Evolutionary conservation across 2,329 filamentous ascomycete genomes (phyloP).

Genomic region (Fusarium caatingaense): DNA sequence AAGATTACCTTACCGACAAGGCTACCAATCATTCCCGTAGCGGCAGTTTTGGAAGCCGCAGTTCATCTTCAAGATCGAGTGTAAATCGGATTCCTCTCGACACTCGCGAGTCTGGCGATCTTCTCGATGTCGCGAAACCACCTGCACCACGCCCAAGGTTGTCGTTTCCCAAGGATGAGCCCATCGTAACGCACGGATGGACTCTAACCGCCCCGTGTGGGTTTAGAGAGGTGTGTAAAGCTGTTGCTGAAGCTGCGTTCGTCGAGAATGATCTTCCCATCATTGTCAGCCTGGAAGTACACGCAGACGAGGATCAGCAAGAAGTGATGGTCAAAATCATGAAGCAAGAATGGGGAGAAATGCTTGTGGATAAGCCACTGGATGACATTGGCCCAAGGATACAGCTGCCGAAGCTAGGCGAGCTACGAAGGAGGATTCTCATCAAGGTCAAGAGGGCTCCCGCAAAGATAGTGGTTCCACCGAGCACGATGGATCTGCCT

Average conservation of each 20-base stretch:
- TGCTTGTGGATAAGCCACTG: slow-evolving; percentile 72
- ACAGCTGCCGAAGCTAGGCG: slow-evolving; percentile 74
- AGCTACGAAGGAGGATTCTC: slow-evolving; percentile 82
- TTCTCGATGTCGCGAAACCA: slow-evolving; percentile 47
- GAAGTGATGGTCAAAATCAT: slow-evolving; percentile 94
- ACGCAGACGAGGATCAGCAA: slow-evolving; percentile 85
- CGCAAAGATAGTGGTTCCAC: slow-evolving; percentile 47
- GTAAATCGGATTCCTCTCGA: slow-evolving; percentile 41
- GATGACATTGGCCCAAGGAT: slow-evolving; percentile 64
- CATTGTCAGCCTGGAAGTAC: slow-evolving; percentile 93
- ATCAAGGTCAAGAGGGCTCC: slow-evolving; percentile 79
- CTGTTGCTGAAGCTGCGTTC: slow-evolving; percentile 84
- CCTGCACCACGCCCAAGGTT: slow-evolving; percentile 42
- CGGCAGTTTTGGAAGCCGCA: slow-evolving; percentile 53
- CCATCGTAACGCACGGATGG: slow-evolving; percentile 83
- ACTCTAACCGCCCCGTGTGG: slow-evolving; percentile 87
- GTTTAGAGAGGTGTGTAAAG: slow-evolving; percentile 87
- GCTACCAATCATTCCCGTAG: slow-evolving; percentile 53
- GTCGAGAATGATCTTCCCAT: slow-evolving; percentile 79
- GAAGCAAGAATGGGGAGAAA: slow-evolving; percentile 83
- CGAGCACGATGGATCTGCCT: slow-evolving; percentile 50
- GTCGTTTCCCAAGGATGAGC: slow-evolving; percentile 66
- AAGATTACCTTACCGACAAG: slow-evolving; percentile 50
- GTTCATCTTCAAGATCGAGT: slow-evolving; percentile 50
- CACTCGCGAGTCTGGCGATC: slow-evolving; percentile 51